Percentiles rank a stretch among this genome's conserved stretches.
Conservation (phyloP, 257 asterid genomes). For the Solanum rostratum region DNA sequence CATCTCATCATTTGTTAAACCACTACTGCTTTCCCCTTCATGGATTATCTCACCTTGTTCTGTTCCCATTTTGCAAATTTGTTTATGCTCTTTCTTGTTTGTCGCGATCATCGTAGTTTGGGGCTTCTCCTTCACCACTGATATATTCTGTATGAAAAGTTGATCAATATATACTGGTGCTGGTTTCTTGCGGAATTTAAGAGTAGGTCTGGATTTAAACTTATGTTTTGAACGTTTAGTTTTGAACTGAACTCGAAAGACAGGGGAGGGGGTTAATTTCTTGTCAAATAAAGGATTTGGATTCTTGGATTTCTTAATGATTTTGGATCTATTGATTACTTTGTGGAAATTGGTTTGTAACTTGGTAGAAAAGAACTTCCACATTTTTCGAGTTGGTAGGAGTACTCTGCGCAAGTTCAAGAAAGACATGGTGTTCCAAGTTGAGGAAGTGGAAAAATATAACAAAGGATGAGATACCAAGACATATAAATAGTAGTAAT, state of each 20-base stretch:
- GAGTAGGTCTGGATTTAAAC: slow-evolving; percentile 17
- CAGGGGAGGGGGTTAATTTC: not conserved
- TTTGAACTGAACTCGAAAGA: not conserved
- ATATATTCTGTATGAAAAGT: slow-evolving; percentile 33
- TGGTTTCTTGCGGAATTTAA: slow-evolving; percentile 4
- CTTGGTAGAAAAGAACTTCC: slow-evolving; percentile 39
- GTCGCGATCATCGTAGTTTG: not conserved
- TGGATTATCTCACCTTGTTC: not conserved
- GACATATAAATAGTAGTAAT: not conserved
- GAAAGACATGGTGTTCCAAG: slow-evolving; percentile 24
- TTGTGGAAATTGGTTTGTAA: slow-evolving; percentile 31
- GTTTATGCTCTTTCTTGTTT: not conserved
- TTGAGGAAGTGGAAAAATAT: not conserved
- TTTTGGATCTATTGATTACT: slow-evolving; percentile 21
- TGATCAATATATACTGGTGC: slow-evolving; percentile 51
- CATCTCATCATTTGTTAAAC: slow-evolving; percentile 23
- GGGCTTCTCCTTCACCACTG: not conserved
- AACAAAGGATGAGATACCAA: not conserved
- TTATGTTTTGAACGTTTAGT: slow-evolving; percentile 16
- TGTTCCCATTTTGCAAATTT: slow-evolving; percentile 4
- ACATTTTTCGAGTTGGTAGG: slow-evolving; percentile 31
- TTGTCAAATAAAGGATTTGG: not conserved
- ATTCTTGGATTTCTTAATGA: slow-evolving; percentile 9
- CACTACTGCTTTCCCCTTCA: not conserved
- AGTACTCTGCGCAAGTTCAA: slow-evolving; percentile 27